Evolutionary conservation across 78 protist genomes (phyloP).

Genomic region (Emiliania huxleyi): DNA sequence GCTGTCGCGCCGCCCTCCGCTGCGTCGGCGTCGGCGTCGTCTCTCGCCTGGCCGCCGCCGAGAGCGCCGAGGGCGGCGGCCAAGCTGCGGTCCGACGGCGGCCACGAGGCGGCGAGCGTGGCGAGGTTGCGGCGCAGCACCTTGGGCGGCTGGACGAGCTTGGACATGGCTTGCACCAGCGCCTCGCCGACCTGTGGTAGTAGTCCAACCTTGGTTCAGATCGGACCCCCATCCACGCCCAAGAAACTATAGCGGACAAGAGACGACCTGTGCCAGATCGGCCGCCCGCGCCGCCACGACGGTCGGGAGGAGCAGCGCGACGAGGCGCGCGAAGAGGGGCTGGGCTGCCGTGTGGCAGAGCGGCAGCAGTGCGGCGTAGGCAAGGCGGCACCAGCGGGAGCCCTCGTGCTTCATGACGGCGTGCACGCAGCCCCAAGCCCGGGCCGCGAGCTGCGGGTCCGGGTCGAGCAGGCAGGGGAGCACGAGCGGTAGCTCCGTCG

Average conservation of each 20-base stretch:
- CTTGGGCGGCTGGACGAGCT: not conserved
- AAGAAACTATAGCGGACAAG: no score
- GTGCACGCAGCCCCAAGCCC: not conserved
- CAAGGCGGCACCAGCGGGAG: not conserved
- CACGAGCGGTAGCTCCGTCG: not conserved
- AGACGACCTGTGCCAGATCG: not conserved
- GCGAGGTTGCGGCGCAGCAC: not conserved
- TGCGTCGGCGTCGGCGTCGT: no score
- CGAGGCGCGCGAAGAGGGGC: not conserved
- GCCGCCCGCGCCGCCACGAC: not conserved
- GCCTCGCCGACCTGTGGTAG: not conserved
- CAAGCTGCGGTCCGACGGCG: not conserved
- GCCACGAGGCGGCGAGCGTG: not conserved
- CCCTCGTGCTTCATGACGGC: not conserved
- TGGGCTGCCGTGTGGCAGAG: not conserved
- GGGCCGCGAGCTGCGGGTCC: not conserved
- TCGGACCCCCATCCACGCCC: no score
- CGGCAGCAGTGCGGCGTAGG: not conserved
- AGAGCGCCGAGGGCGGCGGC: not conserved
- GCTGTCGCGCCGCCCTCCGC: no score
- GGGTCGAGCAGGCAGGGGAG: not conserved
- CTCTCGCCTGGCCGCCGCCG: not conserved
- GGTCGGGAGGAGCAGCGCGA: not conserved
- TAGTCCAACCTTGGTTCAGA: no score
- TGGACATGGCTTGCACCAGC: not conserved